These are phyloP conservation scores for Pyrenochaeta sp. DNA, from an alignment of 2,329 filamentous ascomycete genomes.

Conservation along the genomic window DNA sequence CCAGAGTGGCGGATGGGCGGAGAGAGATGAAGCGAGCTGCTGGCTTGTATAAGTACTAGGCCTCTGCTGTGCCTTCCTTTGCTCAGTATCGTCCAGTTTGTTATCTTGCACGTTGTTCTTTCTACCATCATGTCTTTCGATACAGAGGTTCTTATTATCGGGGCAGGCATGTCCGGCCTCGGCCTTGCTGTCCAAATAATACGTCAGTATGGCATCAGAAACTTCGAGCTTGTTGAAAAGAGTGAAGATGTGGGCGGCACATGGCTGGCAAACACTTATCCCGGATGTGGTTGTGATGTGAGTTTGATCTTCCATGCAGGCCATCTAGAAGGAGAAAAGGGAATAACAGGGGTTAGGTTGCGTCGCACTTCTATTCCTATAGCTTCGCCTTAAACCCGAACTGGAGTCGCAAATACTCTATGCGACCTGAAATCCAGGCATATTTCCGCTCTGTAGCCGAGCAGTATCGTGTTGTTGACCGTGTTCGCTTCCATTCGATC, in stretches of 20 bases:
- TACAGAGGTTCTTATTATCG: conserved; percentile 58
- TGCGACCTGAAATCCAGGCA: conserved; percentile 62
- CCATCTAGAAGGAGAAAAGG: background rate
- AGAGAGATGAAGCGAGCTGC: background rate
- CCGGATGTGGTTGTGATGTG: conserved; percentile 46
- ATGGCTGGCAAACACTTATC: conserved; percentile 44
- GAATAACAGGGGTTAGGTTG: conserved; percentile 24
- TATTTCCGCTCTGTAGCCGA: conserved; percentile 57
- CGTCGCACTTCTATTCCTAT: conserved; percentile 67
- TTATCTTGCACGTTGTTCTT: background rate
- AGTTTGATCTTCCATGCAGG: background rate
- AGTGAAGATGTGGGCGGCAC: conserved; percentile 47
- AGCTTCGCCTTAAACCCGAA: conserved; percentile 66
- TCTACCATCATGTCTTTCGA: conserved; percentile 47
- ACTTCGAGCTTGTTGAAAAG: conserved; percentile 57
- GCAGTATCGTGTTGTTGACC: conserved; percentile 46
- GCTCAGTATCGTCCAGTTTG: background rate
- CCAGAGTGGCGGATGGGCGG: background rate
- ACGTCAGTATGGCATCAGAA: conserved; percentile 46
- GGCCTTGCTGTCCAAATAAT: conserved; percentile 57
- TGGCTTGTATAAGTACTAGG: conserved; percentile 11
- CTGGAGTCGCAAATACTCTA: conserved; percentile 66
- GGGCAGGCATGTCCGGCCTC: conserved; percentile 58
- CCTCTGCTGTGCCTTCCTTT: background rate
- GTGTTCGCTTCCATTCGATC: conserved; percentile 54